Conservation (phyloP, 768 basidiomycete species). For the Macrolepiota dolichaula region DNA sequence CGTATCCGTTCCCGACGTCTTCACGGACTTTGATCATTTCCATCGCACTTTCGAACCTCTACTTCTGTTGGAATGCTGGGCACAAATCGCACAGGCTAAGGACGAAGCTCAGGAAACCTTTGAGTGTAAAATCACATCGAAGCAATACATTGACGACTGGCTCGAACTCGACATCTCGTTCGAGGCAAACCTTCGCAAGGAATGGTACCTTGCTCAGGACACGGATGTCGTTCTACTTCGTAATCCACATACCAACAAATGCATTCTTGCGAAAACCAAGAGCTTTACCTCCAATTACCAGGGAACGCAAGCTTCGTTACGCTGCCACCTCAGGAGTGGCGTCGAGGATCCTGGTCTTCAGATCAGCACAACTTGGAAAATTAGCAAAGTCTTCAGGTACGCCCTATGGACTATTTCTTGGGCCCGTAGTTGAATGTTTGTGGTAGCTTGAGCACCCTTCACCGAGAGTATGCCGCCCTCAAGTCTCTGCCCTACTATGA, state of each 20-base stretch:
- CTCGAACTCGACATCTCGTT: slow-evolving; percentile 74
- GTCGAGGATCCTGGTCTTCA: slow-evolving; percentile 59
- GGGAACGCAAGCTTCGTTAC: slow-evolving; percentile 56
- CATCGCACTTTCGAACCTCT: slow-evolving; percentile 78
- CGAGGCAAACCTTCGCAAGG: slow-evolving; percentile 52
- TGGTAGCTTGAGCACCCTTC: slow-evolving; percentile 89
- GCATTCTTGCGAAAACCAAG: slow-evolving; percentile 65
- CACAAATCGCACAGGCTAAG: slow-evolving; percentile 77
- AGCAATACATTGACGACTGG: slow-evolving; percentile 78
- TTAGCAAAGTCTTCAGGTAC: slow-evolving; percentile 84
- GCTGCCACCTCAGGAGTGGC: slow-evolving; percentile 42
- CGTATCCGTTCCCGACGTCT: slow-evolving; percentile 58
- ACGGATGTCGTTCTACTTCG: slow-evolving; percentile 83
- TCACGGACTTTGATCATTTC: slow-evolving; percentile 66
- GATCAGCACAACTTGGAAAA: slow-evolving; percentile 63
- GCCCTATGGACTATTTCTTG: slow-evolving; percentile 14
- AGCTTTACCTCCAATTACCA: slow-evolving; percentile 30
- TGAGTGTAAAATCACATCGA: slow-evolving; percentile 61
- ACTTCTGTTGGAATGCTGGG: slow-evolving; percentile 87
- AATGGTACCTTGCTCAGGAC: slow-evolving; percentile 70
- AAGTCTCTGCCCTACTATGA: slow-evolving; percentile 83
- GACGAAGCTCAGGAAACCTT: slow-evolving; percentile 55
- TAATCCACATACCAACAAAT: slow-evolving; percentile 48
- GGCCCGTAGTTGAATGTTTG: neutral
- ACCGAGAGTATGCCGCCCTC: slow-evolving; percentile 90